Evolutionary conservation across 208 protist species (phyloP), one percentile per base, ranked within the genome.

Genomic region (Porcisia deanei): DNA sequence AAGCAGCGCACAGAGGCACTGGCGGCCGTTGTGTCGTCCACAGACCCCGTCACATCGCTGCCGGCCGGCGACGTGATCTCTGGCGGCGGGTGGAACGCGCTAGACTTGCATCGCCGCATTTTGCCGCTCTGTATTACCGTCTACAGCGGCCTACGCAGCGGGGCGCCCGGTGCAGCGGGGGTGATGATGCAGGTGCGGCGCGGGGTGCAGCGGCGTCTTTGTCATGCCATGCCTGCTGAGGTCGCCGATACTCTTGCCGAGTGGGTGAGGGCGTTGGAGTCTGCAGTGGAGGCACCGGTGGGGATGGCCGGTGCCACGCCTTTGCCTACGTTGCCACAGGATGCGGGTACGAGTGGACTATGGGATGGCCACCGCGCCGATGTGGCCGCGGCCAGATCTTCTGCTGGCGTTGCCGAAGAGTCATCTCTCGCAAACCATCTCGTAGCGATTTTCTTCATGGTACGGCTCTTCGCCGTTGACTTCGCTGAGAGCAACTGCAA

Each of bases 111-210:
- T 37, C 75, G 71, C 37, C 64, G 60, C 25, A 66, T 78, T 12
- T 53, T 88, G 58, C 81, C 85, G 39, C 85, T 88, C 37, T 79
- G 73, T 45, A 66, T 88, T 34, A 47, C 78, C 0, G 77, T 81
- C 16, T 88, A 81, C 67, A 84, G 85, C 58, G 85, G 85, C 0
- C 55, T 88, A 25, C 70, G 67, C 57, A 64, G 57, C 53, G 37
- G 61, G n/a, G 81, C 67, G 3, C 39, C 75, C 1, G 77, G 81
- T 8, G 76, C 75, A 63, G 63, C 77, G n/a, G 54, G 14, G 47
- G 75, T 88, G n/a, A n/a, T 55, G 53, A 60, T 45, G 5, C 70
- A 58, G 58, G 55, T 88, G 34, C 25, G 71, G 59, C 72, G 74
- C 16, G 75, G 81, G 6, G 77, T 73, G 30, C 81, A 86, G 63